Base-by-base conservation (phyloP, 345 rosid genomes). In the Chamaenerion angustifolium region DNA sequence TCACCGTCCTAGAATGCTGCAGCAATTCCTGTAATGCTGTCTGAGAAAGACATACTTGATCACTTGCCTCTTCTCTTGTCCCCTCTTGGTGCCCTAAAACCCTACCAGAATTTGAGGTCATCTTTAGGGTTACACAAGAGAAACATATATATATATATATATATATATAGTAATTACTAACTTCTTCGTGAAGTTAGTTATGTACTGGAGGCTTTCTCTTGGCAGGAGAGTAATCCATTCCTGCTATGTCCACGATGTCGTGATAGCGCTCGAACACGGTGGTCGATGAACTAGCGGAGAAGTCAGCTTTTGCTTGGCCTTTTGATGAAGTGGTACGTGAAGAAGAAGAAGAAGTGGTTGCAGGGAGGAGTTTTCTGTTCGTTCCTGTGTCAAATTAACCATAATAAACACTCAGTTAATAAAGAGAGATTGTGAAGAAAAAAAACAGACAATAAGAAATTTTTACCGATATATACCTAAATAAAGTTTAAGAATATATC, bases 201-300 rank as follows among this genome's bases (percentile, higher is more conserved):
- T 78, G 83, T 47, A 74, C 71, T 10, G 80, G 83, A 55, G 83
- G 63, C 59, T 69, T 74, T 63, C 76, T 67, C 53, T 46, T 71
- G n/a, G 83, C 77, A 6, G 78, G 78, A 64, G 83, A 67, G 41
- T 78, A 78, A 42, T 78, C 80, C 80, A 75, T 71, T 52, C 59
- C 76, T 0, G 74, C 48, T 27, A 75, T 59, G 49, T 64, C 68
- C 45, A 60, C 47, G 23, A 62, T 46, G 27, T 67, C 72, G 40
- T 61, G 71, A 40, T 55, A 25, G 1, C 48, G 54, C 42, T 66
- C 64, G 15, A 21, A 4, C 10, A 12, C 4, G 35, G 59, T 11
- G 0, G 45, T 35, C 17, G 50, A 12, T 6, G 54, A 57, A 27
- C 55, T 65, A 19, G 37, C 47, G 0, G 46, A 8, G 18, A 59